Evolutionary conservation across 2,329 filamentous ascomycete species (phyloP), one percentile per base, ranked within the genome.

Genomic region (Aspergillus spinulosporus): DNA sequence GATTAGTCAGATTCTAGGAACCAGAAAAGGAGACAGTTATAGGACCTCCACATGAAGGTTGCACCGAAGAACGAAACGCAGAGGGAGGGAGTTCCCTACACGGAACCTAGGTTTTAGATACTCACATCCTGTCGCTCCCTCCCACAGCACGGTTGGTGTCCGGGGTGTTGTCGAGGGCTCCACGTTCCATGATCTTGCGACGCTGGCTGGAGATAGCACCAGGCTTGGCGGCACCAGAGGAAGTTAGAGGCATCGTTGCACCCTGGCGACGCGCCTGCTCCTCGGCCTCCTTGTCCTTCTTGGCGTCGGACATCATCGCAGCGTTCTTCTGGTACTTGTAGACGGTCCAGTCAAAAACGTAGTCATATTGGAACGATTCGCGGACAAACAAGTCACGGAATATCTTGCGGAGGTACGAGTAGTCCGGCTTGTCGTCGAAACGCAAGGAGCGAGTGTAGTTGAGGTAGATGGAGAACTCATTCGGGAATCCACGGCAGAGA

Each of bases 321-420:
- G 92, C 92, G 69, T 97, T 97, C 88, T 97, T 97, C 85, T 97
- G 92, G 83, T 97, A 97, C 83, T 97, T 97, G 86, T 97, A 97
- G 70, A 97, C 94, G 59, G 94, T 99, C 94, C 94, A 99, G 80
- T 99, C 94, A 71, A 99, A 99, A 68, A 99, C 94, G 69, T 99
- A 97, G 79, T 99, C 94, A 77, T 99, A 97, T 81, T 99, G 94
- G 87, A 97, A 99, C 55, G 93, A 94, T 78, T 97, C 94, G 62
- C 94, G 92, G 66, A 99, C 94, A 72, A 99, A 99, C 59, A 99
- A 87, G 74, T 99, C 94, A 62, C 94, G 92, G 90, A 99, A 99
- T 80, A 99, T 97, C 88, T 97, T 97, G 79, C 94, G 91, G 57
- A 99, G 89, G 80, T 99, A 99, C 65, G 92, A 97, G 83, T 99